These are phyloP conservation scores for Chaetomiaceae sp. DNA, from an alignment of 2,329 filamentous ascomycete genomes.

Conservation along the genomic window DNA sequence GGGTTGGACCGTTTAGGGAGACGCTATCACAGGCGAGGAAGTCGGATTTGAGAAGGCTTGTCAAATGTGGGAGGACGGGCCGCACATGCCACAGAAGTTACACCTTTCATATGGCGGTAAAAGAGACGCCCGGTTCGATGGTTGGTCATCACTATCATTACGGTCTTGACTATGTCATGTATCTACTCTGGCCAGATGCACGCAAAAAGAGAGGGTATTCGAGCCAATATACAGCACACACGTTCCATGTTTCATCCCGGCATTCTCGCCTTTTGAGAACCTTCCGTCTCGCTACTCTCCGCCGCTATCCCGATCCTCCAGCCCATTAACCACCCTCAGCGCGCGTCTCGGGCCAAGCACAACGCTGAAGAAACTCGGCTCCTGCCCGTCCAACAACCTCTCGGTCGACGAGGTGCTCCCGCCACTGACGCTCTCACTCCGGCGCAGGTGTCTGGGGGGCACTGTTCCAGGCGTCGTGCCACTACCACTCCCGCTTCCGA, in stretches of 20 bases:
- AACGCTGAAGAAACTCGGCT: slow-evolving; percentile 63
- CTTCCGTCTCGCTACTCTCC: neutral
- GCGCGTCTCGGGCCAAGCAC: slow-evolving; percentile 60
- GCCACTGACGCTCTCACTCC: slow-evolving; percentile 35
- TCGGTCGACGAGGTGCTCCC: slow-evolving; percentile 37
- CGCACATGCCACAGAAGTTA: too few relatives aligned
- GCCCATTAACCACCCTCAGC: slow-evolving; percentile 57
- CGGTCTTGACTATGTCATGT: neutral
- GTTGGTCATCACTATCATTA: too few relatives aligned
- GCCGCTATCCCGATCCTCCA: slow-evolving; percentile 24
- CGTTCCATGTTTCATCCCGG: neutral
- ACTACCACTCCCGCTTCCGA: slow-evolving; percentile 19
- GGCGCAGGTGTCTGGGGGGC: slow-evolving; percentile 14
- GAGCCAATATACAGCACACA: neutral
- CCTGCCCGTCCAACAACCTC: slow-evolving; percentile 35
- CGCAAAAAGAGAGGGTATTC: neutral
- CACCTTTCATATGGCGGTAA: too few relatives aligned
- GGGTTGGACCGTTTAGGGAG: too few relatives aligned
- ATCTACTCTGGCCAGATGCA: neutral
- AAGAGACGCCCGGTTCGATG: too few relatives aligned
- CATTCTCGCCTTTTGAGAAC: neutral
- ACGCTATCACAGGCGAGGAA: neutral
- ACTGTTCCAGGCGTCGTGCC: slow-evolving; percentile 5
- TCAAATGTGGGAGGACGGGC: too few relatives aligned
- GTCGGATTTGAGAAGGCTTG: neutral